Base-by-base conservation (phyloP, 73 alveolate species). In the Symbiodinium pilosum region DNA sequence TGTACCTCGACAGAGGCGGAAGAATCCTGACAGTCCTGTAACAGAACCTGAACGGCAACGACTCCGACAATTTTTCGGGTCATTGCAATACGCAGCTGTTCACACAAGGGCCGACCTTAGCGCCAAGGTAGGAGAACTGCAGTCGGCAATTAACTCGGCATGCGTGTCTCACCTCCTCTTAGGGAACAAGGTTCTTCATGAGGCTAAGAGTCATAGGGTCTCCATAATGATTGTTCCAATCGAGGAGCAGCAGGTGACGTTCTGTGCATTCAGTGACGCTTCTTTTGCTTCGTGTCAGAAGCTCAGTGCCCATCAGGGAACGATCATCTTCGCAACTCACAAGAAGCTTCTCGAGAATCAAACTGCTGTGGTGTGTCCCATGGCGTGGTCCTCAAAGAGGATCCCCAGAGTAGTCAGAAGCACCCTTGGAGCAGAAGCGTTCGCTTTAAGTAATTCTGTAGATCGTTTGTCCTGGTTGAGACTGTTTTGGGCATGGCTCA, bases 341-440 rank as follows among this genome's bases (percentile, higher is more conserved):
- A 40, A 75, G 2, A 68, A 84, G 59, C 47, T 84, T 11, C n/a
- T 43, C 7, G 81, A 26, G 28, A 83, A 83, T 32, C 9, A 83
- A 34, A 14, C 18, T 40, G 38, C 91, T 2, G 71, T 42, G 4
- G 91, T 83, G 11, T 47, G 47, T 14, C 91, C 91, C 5, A 43
- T 83, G 3, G 91, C 91, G 2, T 83, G 91, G 91, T 12, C 69
- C 18, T 40, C 69, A 14, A 39, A 42, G 51, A 40, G 26, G 71
- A 42, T 83, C 20, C 91, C 91, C 71, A 68, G 91, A 11, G 91
- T 83, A 2, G 91, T 83, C n/a, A 8, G 91, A 20, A 42, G 71
- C 30, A 83, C 91, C 1, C 91, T 83, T 42, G 68, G 71, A 3
- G 91, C 91, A 9, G 91, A 83, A 24, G 91, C 91, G 28, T 47